Conservation (phyloP, 371 early-diverging fungal genomes). For the Rhizopus microsporus region DNA sequence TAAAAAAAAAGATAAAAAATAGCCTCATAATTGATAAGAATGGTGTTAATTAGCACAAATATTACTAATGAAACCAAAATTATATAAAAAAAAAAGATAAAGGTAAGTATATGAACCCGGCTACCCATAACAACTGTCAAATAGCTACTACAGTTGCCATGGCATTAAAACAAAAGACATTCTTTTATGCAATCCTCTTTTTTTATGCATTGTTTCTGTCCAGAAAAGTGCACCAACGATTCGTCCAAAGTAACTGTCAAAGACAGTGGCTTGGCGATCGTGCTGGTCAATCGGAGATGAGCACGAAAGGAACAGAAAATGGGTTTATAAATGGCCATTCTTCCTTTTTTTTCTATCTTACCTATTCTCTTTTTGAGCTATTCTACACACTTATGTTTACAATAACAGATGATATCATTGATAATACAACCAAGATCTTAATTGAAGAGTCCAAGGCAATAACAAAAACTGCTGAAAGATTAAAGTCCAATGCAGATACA, state of each 20-base stretch:
- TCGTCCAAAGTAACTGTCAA: neutral
- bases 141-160: too few species aligned
- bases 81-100: neutral
- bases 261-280: constrained; percentile 2
- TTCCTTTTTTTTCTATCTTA: constrained; percentile 1
- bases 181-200: too few species aligned
- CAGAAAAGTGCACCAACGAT: neutral
- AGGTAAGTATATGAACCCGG: neutral
- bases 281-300: neutral
- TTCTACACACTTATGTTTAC: constrained; percentile 10
- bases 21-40: constrained; percentile 5
- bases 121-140: too few species aligned
- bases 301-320: neutral
- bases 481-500: constrained; percentile 21
- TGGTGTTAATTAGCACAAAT: neutral
- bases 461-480: constrained; percentile 34
- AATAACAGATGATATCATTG: constrained; percentile 20
- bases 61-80: neutral
- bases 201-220: too few species aligned
- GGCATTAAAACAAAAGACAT: too few species aligned
- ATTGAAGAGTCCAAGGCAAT: constrained; percentile 41
- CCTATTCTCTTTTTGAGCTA: constrained; percentile 1
- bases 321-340: neutral
- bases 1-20: neutral
- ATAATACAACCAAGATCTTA: constrained; percentile 27